Base-by-base conservation (phyloP, 2,329 filamentous ascomycete species). In the Pyrenophora teres region DNA sequence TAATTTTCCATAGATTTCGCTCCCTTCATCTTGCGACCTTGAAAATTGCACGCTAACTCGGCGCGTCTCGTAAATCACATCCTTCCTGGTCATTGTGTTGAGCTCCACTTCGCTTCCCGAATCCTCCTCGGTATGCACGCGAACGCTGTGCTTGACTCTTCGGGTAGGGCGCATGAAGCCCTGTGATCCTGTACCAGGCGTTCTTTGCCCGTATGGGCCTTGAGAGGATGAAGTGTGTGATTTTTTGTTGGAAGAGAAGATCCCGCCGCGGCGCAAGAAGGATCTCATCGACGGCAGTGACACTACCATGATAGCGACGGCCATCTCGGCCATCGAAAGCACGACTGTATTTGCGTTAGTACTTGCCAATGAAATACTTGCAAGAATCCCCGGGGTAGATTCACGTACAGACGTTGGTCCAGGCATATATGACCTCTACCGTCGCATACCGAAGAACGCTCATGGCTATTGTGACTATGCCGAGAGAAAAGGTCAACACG, bases 261-360 rank as follows among this genome's bases (percentile, higher is more conserved):
- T 47, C 32, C 53, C 42, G 30, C 59, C 62, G 7, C 60, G 52
- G 42, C 61, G 58, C 2, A 67, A 41, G 27, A 62, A 64, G 10
- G 58, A 52, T 50, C 63, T 45, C 55, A 67, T 62, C 2, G 64
- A 61, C 8, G 64, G 64, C 2, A 66, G 46, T 1, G 62, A 62
- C 6, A 63, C 62, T 7, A 67, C 63, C 52, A 67, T 67, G 16
- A 67, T 65, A 4, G 63, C 62, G 23, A 62, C 63, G 10, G 62
- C 50, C 51, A 64, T 59, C 47, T 67, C 64, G n/a, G 64, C 57
- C 63, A 66, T 65, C 9, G 58, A 61, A 10, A 64, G 62, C 0
- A 67, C 62, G 16, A 57, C 64, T 67, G 35, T 6, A 25, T 4
- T 9, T 12, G 15, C 8, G 38, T 59, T 36, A 59, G 42, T 42